A percentile compares a stretch with the other conserved stretches of the same genome.
phyloP scores from a whole-genome alignment of 2,329 filamentous ascomycete species.

The Incumbomyces delicatus region DNA sequence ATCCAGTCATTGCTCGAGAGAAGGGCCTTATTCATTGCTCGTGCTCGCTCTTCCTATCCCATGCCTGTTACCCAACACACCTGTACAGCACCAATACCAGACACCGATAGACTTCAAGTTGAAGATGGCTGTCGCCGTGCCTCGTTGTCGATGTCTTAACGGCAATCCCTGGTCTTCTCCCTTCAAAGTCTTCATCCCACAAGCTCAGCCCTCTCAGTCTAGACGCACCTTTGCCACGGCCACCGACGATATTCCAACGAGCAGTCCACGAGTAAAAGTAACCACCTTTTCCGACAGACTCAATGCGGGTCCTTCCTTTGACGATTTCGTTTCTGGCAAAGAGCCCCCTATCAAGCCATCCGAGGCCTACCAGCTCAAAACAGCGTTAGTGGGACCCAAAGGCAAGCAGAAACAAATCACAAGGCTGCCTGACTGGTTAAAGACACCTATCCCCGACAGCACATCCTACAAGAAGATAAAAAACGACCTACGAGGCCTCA shows the following conservation, averaged over 20 bases:
- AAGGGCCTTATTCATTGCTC: too few species aligned
- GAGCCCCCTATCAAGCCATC: slow-evolving; percentile 32
- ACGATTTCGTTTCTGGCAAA: slow-evolving; percentile 48
- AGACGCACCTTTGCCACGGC: slow-evolving; percentile 35
- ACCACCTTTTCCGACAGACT: slow-evolving; percentile 54
- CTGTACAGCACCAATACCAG: not conserved
- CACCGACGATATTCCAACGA: slow-evolving; percentile 28
- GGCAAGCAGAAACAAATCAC: slow-evolving; percentile 57
- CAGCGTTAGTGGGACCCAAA: slow-evolving; percentile 50
- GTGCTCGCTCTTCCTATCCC: too few species aligned
- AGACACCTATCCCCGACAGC: slow-evolving; percentile 81
- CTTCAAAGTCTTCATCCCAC: slow-evolving; percentile 18
- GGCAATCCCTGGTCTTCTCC: slow-evolving; percentile 19
- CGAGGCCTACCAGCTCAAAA: slow-evolving; percentile 52
- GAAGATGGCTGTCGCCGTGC: slow-evolving; percentile 13
- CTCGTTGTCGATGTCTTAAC: slow-evolving; percentile 17
- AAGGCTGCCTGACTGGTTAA: slow-evolving; percentile 84
- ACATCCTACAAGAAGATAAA: slow-evolving; percentile 93
- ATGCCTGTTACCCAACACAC: too few species aligned
- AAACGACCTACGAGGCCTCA: slow-evolving; percentile 77
- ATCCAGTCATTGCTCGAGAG: too few species aligned
- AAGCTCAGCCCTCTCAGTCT: slow-evolving; percentile 4
- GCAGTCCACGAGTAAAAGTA: slow-evolving; percentile 29
- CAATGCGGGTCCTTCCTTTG: slow-evolving; percentile 55
- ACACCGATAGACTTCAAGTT: slow-evolving; percentile 25